These are phyloP conservation scores for Margaritispora aquatica DNA, from an alignment of 495 filamentous ascomycete species.

Conservation along the genomic window DNA sequence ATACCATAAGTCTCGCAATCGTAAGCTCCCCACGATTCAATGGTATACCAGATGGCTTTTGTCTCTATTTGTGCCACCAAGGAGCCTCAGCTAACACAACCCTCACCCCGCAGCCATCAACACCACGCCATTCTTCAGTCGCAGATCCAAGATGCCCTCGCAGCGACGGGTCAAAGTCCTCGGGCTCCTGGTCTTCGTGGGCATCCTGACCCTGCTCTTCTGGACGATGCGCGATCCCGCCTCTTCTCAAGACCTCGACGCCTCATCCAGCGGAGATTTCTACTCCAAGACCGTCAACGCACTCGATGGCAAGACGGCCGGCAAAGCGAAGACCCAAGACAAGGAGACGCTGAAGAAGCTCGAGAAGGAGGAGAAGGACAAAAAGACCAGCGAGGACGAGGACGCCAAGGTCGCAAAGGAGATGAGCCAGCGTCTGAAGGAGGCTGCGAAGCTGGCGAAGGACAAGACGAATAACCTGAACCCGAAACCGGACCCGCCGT, in stretches of 20 bases:
- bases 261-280: conserved; percentile 43
- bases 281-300: conserved; percentile 49
- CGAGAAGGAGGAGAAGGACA: not conserved
- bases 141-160: conserved; percentile 55
- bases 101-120: conserved; percentile 9
- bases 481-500: conserved; percentile 44
- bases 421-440: conserved; percentile 20
- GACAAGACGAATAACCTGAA: conserved; percentile 46
- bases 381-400: not conserved
- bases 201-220: conserved; percentile 50
- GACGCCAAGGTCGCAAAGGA: conserved; percentile 16
- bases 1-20: not conserved
- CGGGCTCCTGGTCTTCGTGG: conserved; percentile 48
- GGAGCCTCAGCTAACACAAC: not conserved
- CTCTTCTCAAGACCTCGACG: conserved; percentile 30
- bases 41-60: too few species aligned
- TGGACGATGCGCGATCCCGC: conserved; percentile 45
- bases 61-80: not conserved
- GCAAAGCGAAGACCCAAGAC: conserved; percentile 8
- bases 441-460: conserved; percentile 51
- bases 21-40: not conserved
- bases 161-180: conserved; percentile 58
- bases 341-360: conserved; percentile 26
- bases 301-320: conserved; percentile 18
- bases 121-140: conserved; percentile 17